Evolutionary conservation across 2,329 filamentous ascomycete genomes (phyloP).

Genomic region (Pseudogymnoascus sp.): DNA sequence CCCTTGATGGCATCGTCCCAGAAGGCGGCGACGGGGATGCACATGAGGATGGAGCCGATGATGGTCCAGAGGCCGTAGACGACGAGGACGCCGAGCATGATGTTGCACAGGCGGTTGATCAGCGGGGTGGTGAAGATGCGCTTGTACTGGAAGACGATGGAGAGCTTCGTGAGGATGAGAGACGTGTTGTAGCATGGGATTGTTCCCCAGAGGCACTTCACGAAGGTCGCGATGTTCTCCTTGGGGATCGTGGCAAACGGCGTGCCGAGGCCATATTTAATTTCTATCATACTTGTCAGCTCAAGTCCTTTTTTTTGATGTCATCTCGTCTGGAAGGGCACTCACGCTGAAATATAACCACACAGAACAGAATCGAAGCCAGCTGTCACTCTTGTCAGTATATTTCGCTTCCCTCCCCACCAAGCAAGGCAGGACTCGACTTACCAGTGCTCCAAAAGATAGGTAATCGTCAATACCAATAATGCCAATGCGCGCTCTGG

Average conservation of each 20-base stretch:
- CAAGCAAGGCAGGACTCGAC: background rate
- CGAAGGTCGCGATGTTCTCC: background rate
- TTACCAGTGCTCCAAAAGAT: background rate
- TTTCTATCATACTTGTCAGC: background rate
- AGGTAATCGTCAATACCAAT: background rate
- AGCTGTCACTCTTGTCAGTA: background rate
- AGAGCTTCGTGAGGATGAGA: constrained; percentile 23
- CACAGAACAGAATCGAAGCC: background rate
- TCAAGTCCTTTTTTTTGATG: background rate
- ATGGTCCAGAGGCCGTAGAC: constrained; percentile 24
- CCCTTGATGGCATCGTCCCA: constrained; percentile 9
- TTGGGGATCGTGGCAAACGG: background rate
- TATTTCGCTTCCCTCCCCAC: background rate
- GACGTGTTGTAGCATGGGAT: constrained; percentile 22
- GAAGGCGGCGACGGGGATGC: constrained; percentile 17
- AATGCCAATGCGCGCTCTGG: background rate
- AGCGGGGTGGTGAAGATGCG: constrained; percentile 21
- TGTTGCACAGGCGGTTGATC: constrained; percentile 19
- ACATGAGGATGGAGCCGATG: constrained; percentile 22
- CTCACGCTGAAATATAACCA: background rate
- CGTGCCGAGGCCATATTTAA: background rate
- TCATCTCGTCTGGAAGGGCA: background rate
- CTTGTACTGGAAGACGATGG: constrained; percentile 24
- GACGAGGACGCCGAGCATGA: constrained; percentile 18
- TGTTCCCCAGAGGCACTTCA: constrained; percentile 22